Percentiles rank a stretch among this genome's conserved stretches.
Evolutionary conservation across 2,329 filamentous ascomycete genomes (phyloP).

Genomic region (Colletotrichum sp.): DNA sequence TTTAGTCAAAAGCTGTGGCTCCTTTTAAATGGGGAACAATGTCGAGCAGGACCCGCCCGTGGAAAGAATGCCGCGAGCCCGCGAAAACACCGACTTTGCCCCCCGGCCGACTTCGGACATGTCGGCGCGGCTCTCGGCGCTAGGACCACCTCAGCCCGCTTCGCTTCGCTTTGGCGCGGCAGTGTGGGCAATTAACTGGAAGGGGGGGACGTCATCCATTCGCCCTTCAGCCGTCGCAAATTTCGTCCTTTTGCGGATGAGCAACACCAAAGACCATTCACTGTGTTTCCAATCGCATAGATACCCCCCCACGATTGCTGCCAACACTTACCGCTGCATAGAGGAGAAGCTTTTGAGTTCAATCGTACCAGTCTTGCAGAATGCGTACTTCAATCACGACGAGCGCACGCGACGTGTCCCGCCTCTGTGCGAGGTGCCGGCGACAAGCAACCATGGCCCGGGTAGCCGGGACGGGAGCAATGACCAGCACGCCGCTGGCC

Average conservation of each 20-base stretch:
- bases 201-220: constrained; percentile 16
- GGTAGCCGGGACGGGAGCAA: constrained; percentile 18
- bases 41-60: background rate
- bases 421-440: constrained; percentile 39
- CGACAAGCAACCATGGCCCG: constrained; percentile 28
- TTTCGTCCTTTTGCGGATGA: background rate
- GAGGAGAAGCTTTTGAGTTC: too few relatives aligned
- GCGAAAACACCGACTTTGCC: background rate
- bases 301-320: background rate
- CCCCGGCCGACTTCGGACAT: constrained; percentile 7
- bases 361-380: background rate
- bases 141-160: background rate
- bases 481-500: background rate
- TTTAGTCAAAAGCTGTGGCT: constrained; percentile 14
- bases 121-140: constrained; percentile 16
- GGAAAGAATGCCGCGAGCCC: constrained; percentile 9
- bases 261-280: background rate
- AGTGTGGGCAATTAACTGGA: background rate
- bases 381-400: constrained; percentile 32
- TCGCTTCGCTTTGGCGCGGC: constrained; percentile 17
- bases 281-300: background rate
- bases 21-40: background rate
- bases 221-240: background rate
- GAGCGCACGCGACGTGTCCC: constrained; percentile 31
- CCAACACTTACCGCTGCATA: background rate